Base-by-base conservation (phyloP, 768 basidiomycete genomes). In the Termitomyces sp. region DNA sequence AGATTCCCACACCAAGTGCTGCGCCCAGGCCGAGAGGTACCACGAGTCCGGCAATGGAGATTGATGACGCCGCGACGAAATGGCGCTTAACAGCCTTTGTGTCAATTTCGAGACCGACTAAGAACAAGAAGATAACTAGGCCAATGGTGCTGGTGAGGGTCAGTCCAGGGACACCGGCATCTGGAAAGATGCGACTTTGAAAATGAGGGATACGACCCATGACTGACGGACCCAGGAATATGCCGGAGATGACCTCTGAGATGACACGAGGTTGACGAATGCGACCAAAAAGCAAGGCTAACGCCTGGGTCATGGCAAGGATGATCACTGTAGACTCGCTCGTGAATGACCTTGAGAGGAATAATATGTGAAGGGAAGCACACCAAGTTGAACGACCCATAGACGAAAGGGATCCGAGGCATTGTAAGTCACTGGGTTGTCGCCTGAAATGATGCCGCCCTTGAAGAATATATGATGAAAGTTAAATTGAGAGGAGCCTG, bases 261-360 rank as follows among this genome's bases (percentile, higher is more conserved):
- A 96, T 94, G 57, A 98, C 95, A n/a, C 86, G 79, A 2, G 96
- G 96, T 65, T 98, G 95, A 37, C 83, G 85, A 35, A 96, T 82
- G 52, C 79, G 84, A 4, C 75, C 68, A 23, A 97, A 77, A 46
- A 81, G 54, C 19, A 89, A 70, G 1, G 82, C 78, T 16, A 98
- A 82, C 5, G 88, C 56, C 66, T 95, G 89, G 42, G 86, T 84
- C 78, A 94, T 85, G 34, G 71, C 72, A 56, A 97, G 78, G 73
- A 98, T 93, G 64, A 98, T 82, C 50, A 88, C 87, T 84, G 71
- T 42, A 34, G 11, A 16, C 34, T n/a, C n/a, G n/a, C 31, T 65
- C 23, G 43, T 25, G 64, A 85, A 47, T 29, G 29, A 37, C 23
- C 50, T 54, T 37, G 52, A 52, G 19, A 31, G 25, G 32, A 58